phyloP scores from a whole-genome alignment of 2,329 filamentous ascomycete genomes.

The Pseudodiploospora longispora region DNA sequence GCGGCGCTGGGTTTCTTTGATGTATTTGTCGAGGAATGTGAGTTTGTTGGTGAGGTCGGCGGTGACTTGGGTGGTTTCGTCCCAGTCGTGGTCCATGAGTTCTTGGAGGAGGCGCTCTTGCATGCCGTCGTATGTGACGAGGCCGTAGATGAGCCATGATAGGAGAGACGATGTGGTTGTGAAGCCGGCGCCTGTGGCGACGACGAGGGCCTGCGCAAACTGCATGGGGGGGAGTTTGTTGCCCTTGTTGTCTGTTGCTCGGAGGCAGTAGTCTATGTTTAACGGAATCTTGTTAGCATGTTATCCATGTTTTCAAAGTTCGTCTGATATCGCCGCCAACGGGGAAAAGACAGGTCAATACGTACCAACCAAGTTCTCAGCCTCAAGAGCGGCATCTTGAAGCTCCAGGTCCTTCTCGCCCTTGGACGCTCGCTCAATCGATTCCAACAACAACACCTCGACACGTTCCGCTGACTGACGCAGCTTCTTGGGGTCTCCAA shows the following conservation, averaged over 20 bases:
- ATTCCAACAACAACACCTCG: constrained; percentile 28
- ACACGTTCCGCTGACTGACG: constrained; percentile 24
- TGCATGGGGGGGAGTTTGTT: constrained; percentile 38
- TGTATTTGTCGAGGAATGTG: constrained; percentile 45
- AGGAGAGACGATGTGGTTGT: constrained; percentile 51
- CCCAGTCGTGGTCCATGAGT: constrained; percentile 40
- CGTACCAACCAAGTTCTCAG: constrained; percentile 28
- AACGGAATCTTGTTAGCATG: not conserved
- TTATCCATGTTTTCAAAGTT: not conserved
- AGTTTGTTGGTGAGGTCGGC: constrained; percentile 40
- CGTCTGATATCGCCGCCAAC: not conserved
- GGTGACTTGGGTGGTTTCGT: constrained; percentile 35
- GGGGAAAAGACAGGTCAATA: not conserved
- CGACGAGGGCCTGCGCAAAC: constrained; percentile 30
- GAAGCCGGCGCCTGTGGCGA: constrained; percentile 50
- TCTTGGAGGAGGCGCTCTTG: constrained; percentile 52
- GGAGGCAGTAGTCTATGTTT: constrained; percentile 40
- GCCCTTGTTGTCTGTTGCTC: constrained; percentile 46
- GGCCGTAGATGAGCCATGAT: constrained; percentile 48
- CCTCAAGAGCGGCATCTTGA: constrained; percentile 41
- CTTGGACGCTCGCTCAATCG: constrained; percentile 28
- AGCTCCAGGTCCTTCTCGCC: constrained; percentile 32
- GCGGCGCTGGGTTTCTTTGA: constrained; percentile 53
- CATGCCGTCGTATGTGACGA: constrained; percentile 45
- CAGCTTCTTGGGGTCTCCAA: constrained; percentile 45